phyloP scores from a whole-genome alignment of 1,139 yeast genomes.

The Magnusiomyces suaveolens region DNA sequence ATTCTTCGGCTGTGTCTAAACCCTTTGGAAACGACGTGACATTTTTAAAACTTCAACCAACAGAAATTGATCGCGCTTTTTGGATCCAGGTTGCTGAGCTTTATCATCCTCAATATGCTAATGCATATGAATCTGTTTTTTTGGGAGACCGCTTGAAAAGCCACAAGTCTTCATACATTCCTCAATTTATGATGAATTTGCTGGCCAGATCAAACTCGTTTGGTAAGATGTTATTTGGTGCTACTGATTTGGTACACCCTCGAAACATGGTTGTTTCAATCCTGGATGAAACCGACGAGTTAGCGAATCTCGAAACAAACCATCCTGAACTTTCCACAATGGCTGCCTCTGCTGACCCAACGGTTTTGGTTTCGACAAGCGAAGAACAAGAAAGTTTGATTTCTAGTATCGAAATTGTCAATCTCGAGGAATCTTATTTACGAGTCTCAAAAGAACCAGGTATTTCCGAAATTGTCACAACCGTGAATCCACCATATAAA shows the following conservation, averaged over 20 bases:
- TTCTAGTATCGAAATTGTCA: not conserved
- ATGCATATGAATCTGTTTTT: slow-evolving; percentile 21
- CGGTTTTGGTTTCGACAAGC: not conserved
- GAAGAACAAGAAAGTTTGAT: not conserved
- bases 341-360: slow-evolving; percentile 2
- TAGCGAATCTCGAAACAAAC: not conserved
- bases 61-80: slow-evolving; percentile 34
- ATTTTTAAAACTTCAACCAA: slow-evolving; percentile 24
- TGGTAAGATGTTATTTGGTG: slow-evolving; percentile 30
- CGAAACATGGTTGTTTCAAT: slow-evolving; percentile 10
- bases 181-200: slow-evolving; percentile 16
- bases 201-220: slow-evolving; percentile 18
- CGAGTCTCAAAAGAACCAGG: not conserved
- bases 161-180: slow-evolving; percentile 17
- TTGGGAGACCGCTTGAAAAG: slow-evolving; percentile 24
- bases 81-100: slow-evolving; percentile 32
- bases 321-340: not conserved
- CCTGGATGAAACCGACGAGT: slow-evolving; percentile 5
- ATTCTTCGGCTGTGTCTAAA: not conserved
- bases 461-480: not conserved
- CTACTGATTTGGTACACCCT: slow-evolving; percentile 26
- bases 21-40: not conserved
- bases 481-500: slow-evolving; percentile 22
- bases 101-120: slow-evolving; percentile 17
- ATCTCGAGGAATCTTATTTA: not conserved